These are phyloP conservation scores for Lycium barbarum DNA, from an alignment of 257 asterid species.

Conservation along the genomic window DNA sequence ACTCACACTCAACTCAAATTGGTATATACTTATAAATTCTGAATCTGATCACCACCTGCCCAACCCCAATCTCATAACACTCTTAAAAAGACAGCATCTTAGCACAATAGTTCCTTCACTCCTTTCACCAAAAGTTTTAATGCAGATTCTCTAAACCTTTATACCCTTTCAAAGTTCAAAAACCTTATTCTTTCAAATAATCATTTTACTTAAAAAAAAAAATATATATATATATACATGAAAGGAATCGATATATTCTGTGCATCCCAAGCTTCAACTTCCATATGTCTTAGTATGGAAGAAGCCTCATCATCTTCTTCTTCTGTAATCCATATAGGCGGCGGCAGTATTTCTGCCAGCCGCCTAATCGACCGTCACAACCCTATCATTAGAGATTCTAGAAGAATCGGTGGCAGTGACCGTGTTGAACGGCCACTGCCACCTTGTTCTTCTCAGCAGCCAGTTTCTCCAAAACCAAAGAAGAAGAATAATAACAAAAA, in stretches of 20 bases:
- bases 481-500: slow-evolving; percentile 28
- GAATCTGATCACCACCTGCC: neutral
- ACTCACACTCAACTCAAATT: no score
- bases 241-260: slow-evolving; percentile 67
- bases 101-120: neutral
- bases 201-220: slow-evolving; percentile 30
- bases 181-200: slow-evolving; percentile 5
- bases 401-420: slow-evolving; percentile 37
- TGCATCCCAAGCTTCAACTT: slow-evolving; percentile 65
- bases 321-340: slow-evolving; percentile 40
- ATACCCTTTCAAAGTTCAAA: neutral
- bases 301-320: slow-evolving; percentile 41
- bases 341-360: slow-evolving; percentile 42
- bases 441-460: slow-evolving; percentile 41
- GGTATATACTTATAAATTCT: no score
- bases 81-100: slow-evolving; percentile 24
- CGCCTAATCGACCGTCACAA: slow-evolving; percentile 61
- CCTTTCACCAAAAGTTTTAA: slow-evolving; percentile 23
- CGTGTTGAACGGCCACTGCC: slow-evolving; percentile 4
- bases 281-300: slow-evolving; percentile 59
- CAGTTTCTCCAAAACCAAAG: neutral
- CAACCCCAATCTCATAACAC: neutral
- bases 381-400: slow-evolving; percentile 52
- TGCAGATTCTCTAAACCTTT: slow-evolving; percentile 50
- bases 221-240: slow-evolving; percentile 29